These are phyloP conservation scores for Apophysomyces variabilis DNA, from an alignment of 371 early-diverging fungal genomes.

Conservation along the genomic window DNA sequence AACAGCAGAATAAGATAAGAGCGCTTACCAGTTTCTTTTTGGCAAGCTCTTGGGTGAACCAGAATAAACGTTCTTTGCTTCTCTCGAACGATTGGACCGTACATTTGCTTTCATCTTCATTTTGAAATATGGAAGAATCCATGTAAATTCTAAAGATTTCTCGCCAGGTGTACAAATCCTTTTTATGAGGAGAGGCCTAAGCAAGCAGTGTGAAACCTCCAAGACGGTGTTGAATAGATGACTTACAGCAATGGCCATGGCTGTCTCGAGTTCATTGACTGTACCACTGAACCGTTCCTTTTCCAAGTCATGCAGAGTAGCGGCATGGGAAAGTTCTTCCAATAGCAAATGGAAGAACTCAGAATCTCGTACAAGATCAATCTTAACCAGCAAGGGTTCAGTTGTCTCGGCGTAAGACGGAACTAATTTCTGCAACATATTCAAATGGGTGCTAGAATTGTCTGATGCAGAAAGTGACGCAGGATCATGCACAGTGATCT, in stretches of 20 bases:
- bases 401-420: constrained; percentile 20
- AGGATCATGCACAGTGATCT: constrained; percentile 38
- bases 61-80: neutral
- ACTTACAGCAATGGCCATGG: constrained; percentile 49
- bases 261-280: constrained; percentile 44
- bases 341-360: constrained; percentile 62
- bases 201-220: no score
- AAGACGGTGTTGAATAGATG: neutral
- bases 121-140: constrained; percentile 72
- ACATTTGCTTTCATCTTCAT: constrained; percentile 52
- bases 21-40: neutral
- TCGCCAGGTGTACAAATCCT: constrained; percentile 69
- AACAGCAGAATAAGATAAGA: neutral
- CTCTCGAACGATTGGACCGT: constrained; percentile 33
- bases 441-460: neutral
- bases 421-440: constrained; percentile 19
- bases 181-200: constrained; percentile 28
- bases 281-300: constrained; percentile 40
- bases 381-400: constrained; percentile 38
- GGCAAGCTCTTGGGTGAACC: neutral
- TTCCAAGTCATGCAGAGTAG: constrained; percentile 46
- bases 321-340: constrained; percentile 51
- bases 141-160: constrained; percentile 71
- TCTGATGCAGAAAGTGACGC: neutral
- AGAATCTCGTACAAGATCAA: constrained; percentile 58